Conservation (phyloP, 768 basidiomycete species). For the Coprinellus micaceus region DNA sequence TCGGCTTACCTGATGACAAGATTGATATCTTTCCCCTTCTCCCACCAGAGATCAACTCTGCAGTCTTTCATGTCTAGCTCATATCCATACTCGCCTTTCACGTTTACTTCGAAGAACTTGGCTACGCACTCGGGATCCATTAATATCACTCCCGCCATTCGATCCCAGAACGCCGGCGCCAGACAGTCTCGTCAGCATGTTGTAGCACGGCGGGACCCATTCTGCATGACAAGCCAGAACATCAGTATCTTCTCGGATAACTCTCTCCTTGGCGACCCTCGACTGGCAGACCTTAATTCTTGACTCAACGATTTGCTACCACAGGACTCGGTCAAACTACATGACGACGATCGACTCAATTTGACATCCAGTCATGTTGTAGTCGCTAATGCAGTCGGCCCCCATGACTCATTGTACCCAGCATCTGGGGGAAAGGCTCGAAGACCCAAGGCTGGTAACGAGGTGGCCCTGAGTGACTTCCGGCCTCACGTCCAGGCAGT, state of each 20-base stretch:
- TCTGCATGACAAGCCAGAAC: no score
- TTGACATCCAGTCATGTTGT: background rate
- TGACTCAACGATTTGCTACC: no score
- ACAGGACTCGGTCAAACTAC: background rate
- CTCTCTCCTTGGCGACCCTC: no score
- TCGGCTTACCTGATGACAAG: background rate
- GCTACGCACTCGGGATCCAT: background rate
- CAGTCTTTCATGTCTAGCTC: background rate
- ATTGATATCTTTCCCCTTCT: background rate
- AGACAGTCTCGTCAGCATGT: no score
- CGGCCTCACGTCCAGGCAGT: constrained; percentile 10
- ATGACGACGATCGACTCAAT: background rate
- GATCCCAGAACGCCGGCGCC: background rate
- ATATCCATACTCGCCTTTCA: background rate
- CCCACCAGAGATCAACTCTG: background rate
- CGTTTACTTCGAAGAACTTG: background rate
- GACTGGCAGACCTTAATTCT: no score
- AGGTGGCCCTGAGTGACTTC: background rate
- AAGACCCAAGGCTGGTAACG: constrained; percentile 1
- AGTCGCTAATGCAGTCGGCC: background rate
- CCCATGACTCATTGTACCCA: background rate
- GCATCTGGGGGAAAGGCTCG: background rate
- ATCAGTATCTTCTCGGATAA: no score
- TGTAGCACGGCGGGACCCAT: no score
- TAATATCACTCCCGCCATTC: background rate